Evolutionary conservation across 129 eudicot species (phyloP), one percentile per base, ranked within the genome.

Genomic region (Flaveria trinervia): DNA sequence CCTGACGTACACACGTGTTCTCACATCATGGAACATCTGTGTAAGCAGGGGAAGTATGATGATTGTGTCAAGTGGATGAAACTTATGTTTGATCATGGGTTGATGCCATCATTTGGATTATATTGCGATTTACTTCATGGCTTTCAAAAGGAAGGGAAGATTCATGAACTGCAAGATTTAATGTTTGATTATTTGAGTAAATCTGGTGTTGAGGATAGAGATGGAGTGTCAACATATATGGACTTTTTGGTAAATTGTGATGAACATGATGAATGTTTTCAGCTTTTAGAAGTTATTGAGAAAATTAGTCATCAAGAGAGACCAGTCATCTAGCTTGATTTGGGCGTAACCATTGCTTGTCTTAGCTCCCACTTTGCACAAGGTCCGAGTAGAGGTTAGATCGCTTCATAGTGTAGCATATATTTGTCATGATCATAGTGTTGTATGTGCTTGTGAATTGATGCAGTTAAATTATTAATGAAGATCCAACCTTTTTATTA

Each of bases 201-300:
- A 56, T 68, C 67, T 60, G 75, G 77, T 56, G 71, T 75, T 55
- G 84, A 76, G 68, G 82, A 85, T 15, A 70, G 25, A 79, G 61
- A 66, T 59, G 84, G 51, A 67, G 69, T 75, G 68, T 56, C 51
- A 49, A 60, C 65, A 12, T 79, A 75, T 25, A 41, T 85, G 33
- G 82, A 74, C 36, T 82, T 76, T 36, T 59, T 85, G 80, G 74
- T 79, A 48, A 26, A 71, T 69, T 76, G 68, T 70, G 84, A 85
- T 66, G 83, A 69, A 65, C 81, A 71, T 25, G 66, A 64, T 82
- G 55, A 75, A 49, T 74, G 74, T 59, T 45, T 70, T 51, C 80
- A 85, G 77, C 65, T 82, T 85, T 43, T 85, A 12, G 33, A 56
- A 39, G 65, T 82, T 25, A 60, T 85, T 39, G 84, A 79, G 57